phyloP scores from a whole-genome alignment of 2,329 filamentous ascomycete genomes.

The Alternaria infectoria region DNA sequence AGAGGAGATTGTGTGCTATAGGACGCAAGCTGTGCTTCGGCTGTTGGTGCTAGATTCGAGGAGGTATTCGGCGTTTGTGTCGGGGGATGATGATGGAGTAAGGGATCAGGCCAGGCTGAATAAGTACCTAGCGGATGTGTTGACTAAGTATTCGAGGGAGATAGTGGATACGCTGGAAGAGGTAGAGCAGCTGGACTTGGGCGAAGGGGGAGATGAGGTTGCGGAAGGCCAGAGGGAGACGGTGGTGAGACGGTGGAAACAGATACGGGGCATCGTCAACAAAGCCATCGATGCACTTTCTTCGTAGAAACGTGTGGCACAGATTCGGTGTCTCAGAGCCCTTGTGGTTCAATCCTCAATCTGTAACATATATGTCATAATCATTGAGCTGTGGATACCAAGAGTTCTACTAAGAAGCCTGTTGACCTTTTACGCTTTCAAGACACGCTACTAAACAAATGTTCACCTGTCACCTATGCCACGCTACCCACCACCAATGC shows the following conservation, averaged over 20 bases:
- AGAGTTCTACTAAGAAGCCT: slow-evolving; percentile 7
- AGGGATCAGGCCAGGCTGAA: slow-evolving; percentile 47
- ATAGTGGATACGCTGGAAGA: slow-evolving; percentile 37
- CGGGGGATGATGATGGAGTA: slow-evolving; percentile 41
- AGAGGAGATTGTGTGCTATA: slow-evolving; percentile 48
- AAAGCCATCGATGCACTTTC: slow-evolving; percentile 15
- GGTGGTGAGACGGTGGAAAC: slow-evolving; percentile 45
- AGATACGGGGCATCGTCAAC: slow-evolving; percentile 41
- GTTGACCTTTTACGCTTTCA: slow-evolving; percentile 8
- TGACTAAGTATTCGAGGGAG: slow-evolving; percentile 39
- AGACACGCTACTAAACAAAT: slow-evolving; percentile 2
- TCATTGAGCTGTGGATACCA: slow-evolving; percentile 10
- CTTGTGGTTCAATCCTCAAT: not conserved
- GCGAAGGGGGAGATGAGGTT: not conserved
- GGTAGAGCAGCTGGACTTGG: slow-evolving; percentile 30
- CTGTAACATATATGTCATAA: slow-evolving; percentile 5
- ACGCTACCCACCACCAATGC: slow-evolving; percentile 83
- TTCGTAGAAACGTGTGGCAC: not conserved
- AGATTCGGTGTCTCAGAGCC: not conserved
- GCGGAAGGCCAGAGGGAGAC: slow-evolving; percentile 31
- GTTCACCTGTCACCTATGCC: slow-evolving; percentile 60
- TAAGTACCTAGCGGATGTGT: slow-evolving; percentile 42
- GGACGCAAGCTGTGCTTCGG: slow-evolving; percentile 54
- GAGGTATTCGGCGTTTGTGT: slow-evolving; percentile 39
- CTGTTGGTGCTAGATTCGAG: slow-evolving; percentile 38